Percentiles rank a stretch among this genome's conserved stretches.
phyloP scores from a whole-genome alignment of 306 rosid species.

The Luffa aegyptiaca region DNA sequence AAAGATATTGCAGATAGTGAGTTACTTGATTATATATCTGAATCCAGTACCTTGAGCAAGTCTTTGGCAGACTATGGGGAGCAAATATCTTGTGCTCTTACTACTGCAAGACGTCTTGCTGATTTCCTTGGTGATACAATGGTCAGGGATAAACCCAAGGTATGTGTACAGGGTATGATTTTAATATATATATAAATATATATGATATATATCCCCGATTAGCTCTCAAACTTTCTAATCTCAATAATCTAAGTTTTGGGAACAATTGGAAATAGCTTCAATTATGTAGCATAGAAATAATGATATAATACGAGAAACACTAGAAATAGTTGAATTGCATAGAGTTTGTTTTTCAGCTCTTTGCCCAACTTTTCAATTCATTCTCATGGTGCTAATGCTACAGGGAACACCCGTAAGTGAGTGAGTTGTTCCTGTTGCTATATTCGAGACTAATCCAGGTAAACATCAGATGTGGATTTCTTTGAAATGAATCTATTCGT shows the following conservation, averaged over 20 bases:
- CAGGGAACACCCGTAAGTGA: constrained; percentile 98
- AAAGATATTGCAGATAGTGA: constrained; percentile 82
- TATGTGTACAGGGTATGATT: constrained; percentile 9
- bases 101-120: constrained; percentile 94
- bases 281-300: background rate
- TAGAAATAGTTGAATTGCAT: background rate
- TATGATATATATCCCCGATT: background rate
- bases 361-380: background rate
- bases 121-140: constrained; percentile 88
- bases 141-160: constrained; percentile 98
- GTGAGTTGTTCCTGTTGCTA: constrained; percentile 99
- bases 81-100: constrained; percentile 88
- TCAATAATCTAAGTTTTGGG: background rate
- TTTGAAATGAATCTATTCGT: background rate
- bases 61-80: constrained; percentile 86
- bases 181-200: background rate
- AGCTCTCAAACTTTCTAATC: background rate
- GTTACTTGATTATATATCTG: constrained; percentile 94
- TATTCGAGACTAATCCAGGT: constrained; percentile 93
- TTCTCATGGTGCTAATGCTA: constrained; percentile 11
- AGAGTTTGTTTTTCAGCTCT: background rate
- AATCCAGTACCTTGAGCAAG: constrained; percentile 99
- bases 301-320: background rate
- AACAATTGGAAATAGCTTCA: background rate
- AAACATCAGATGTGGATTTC: constrained; percentile 15